Evolutionary conservation across 805 yeast species (phyloP), one percentile per base, ranked within the genome.

Genomic region (Metschnikowia cubensis): DNA sequence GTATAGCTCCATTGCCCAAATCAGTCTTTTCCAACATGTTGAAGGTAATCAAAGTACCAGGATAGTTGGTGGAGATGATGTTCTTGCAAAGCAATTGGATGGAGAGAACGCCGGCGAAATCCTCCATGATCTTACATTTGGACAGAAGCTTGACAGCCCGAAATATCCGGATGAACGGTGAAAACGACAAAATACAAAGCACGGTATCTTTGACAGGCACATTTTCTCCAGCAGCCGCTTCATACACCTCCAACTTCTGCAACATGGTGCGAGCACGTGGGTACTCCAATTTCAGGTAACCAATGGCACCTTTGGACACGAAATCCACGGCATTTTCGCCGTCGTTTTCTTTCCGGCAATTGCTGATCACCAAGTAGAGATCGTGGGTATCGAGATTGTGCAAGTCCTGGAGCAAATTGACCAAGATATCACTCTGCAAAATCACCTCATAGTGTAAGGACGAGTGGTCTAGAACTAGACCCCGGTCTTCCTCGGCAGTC

Each of bases 291-390:
- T 85, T 83, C 36, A 88, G 82, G 46, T 75, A 72, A 0, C 96
- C 96, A 42, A 87, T 74, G n/a, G 83, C 86, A 10, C 92, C 87
- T 36, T 75, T 76, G 0, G 94, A 84, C 4, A 86, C 77, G 47
- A 89, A 75, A 22, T 76, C 71, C 42, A 84, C 64, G 54, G 71
- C 75, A 34, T 75, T 71, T 4, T 35, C 35, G 10, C 17, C 11
- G 6, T 11, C 46, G 5, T 17, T 15, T 13, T 41, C 36, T 13
- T 41, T 25, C 3, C 22, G 35, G 17, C 35, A 51, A 47, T 63
- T 68, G 42, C 71, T 66, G 4, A 67, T 59, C 39, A 57, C 60
- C 34, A 73, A 58, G 52, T 56, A 70, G 39, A 74, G 48, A n/a
- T 68, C 69, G 20, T 58, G 55, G 3, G 77, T 73, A 49, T 63